Conservation (phyloP, 2,329 filamentous ascomycete species). For the Fusarium cicatricum region DNA sequence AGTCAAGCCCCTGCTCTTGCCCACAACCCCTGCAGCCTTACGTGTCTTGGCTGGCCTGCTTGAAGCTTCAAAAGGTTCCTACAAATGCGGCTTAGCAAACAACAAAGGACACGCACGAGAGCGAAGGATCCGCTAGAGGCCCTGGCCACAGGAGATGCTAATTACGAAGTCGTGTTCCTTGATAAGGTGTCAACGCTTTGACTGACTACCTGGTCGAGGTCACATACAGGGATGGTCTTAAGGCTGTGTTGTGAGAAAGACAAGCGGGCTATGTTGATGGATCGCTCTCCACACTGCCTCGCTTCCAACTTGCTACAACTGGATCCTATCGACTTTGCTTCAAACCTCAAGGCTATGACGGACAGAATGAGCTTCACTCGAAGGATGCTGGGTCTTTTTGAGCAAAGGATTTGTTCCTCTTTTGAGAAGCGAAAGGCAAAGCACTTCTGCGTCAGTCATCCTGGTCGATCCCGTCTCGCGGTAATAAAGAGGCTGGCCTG, state of each 20-base stretch:
- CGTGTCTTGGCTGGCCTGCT: neutral
- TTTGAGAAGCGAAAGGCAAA: neutral
- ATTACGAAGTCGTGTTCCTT: neutral
- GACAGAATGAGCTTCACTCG: too few relatives aligned
- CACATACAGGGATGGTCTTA: neutral
- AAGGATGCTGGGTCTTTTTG: too few relatives aligned
- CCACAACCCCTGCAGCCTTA: slow-evolving; percentile 3
- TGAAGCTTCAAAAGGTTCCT: too few relatives aligned
- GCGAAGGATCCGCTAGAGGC: neutral
- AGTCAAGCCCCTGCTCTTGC: neutral
- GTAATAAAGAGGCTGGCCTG: slow-evolving; percentile 1
- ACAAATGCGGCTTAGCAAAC: too few relatives aligned
- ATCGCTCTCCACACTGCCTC: neutral
- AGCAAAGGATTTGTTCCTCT: neutral
- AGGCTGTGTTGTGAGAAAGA: slow-evolving; percentile 17
- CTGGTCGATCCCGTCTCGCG: neutral
- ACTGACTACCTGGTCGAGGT: neutral
- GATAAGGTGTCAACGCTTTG: neutral
- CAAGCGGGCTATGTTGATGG: neutral
- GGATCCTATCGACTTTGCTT: neutral
- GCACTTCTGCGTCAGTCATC: too few relatives aligned
- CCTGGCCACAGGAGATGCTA: neutral
- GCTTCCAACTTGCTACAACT: neutral
- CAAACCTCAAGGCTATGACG: too few relatives aligned
- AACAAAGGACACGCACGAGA: neutral